A percentile compares a stretch with the other conserved stretches of the same genome.
Evolutionary conservation across 495 filamentous ascomycete genomes (phyloP).

Genomic region (Talaromyces borbonicus): DNA sequence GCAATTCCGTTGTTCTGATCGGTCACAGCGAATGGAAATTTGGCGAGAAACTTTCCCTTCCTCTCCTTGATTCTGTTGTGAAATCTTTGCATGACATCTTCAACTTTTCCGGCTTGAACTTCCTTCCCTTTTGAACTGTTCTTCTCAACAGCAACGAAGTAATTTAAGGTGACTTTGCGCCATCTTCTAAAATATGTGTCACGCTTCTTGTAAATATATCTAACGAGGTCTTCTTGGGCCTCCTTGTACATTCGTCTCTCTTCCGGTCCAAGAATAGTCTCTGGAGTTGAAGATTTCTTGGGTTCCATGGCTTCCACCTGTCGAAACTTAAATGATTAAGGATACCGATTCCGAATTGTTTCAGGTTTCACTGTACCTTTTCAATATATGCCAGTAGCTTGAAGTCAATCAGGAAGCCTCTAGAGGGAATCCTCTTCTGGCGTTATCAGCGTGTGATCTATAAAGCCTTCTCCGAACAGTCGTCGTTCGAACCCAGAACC

Average conservation of each 20-base stretch:
- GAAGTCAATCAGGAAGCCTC: no score
- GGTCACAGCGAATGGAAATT: background rate
- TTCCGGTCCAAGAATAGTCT: background rate
- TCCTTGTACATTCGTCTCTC: background rate
- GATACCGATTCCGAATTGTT: background rate
- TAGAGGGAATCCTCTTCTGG: no score
- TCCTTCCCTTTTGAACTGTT: background rate
- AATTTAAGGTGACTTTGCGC: background rate
- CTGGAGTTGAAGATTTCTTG: background rate
- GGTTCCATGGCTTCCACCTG: background rate
- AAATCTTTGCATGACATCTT: background rate
- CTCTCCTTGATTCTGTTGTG: background rate
- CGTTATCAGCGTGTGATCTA: no score
- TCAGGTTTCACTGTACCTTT: background rate
- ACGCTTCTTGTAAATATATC: background rate
- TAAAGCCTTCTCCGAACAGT: no score
- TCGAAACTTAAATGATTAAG: no score
- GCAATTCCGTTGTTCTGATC: background rate
- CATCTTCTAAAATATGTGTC: background rate
- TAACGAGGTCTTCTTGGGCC: background rate
- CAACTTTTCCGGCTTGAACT: background rate
- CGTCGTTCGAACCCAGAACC: no score
- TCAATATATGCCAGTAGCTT: no score
- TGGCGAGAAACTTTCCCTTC: background rate
- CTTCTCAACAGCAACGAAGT: background rate